Percentiles rank a stretch among this genome's conserved stretches.
These are phyloP conservation scores for Licmophora abbreviata DNA, from an alignment of 108 stramenopile species.

Conservation along the genomic window DNA sequence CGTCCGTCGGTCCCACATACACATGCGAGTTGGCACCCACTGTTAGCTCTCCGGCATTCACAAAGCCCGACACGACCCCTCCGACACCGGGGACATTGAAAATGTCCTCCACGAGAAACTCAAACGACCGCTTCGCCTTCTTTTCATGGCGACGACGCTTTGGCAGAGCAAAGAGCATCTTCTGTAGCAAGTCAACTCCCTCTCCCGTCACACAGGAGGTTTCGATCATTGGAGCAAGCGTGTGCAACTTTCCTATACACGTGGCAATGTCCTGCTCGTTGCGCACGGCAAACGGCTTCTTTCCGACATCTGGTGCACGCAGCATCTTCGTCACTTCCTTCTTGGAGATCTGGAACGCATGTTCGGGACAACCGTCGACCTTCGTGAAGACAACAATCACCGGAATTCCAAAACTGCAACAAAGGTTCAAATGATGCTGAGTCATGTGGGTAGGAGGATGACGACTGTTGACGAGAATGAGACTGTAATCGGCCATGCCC, in stretches of 20 bases:
- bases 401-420: constrained; percentile 92
- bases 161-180: constrained; percentile 80
- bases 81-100: constrained; percentile 62
- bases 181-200: constrained; percentile 86
- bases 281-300: constrained; percentile 65
- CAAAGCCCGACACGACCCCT: constrained; percentile 55
- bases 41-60: constrained; percentile 74
- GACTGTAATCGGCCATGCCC: constrained; percentile 91
- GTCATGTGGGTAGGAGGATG: constrained; percentile 99
- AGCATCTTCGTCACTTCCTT: constrained; percentile 67
- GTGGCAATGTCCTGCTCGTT: constrained; percentile 84
- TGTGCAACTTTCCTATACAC: constrained; percentile 80
- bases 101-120: constrained; percentile 50
- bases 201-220: constrained; percentile 96
- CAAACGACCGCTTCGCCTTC: constrained; percentile 68
- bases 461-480: constrained; percentile 93
- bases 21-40: constrained; percentile 63
- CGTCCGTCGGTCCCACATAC: constrained; percentile 79
- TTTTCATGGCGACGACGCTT: constrained; percentile 81
- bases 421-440: constrained; percentile 94
- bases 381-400: constrained; percentile 94
- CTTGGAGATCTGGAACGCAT: constrained; percentile 88
- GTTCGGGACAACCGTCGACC: constrained; percentile 92
- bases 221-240: constrained; percentile 91
- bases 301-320: constrained; percentile 59